Percentiles rank a stretch among this genome's conserved stretches.
These are phyloP conservation scores for Saturnispora zaruensis DNA, from an alignment of 805 yeast genomes.

Conservation along the genomic window DNA sequence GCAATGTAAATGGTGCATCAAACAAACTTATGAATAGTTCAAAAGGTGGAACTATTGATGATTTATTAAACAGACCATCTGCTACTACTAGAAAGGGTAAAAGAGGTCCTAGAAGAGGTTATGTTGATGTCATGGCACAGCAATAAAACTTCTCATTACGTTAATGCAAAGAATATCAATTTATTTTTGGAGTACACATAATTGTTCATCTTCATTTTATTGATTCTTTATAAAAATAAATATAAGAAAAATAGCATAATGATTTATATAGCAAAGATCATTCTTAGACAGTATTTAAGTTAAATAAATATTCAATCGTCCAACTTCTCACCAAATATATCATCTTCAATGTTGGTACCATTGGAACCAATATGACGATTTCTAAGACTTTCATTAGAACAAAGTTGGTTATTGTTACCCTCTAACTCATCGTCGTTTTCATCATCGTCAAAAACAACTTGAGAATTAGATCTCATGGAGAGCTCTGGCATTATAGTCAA, in stretches of 20 bases:
- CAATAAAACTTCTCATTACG: too few species aligned
- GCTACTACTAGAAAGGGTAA: conserved; percentile 32
- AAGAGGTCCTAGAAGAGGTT: conserved; percentile 48
- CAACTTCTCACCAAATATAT: conserved; percentile 11
- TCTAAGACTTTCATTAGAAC: not conserved
- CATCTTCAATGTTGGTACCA: conserved; percentile 7
- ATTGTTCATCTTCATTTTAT: not conserved
- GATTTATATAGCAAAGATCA: not conserved
- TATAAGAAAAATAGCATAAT: not conserved
- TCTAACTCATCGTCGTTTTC: conserved; percentile 8
- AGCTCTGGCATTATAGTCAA: conserved; percentile 21
- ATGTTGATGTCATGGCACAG: conserved; percentile 55
- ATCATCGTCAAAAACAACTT: conserved; percentile 13
- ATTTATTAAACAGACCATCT: conserved; percentile 22
- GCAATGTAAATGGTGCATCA: conserved; percentile 1
- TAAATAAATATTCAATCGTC: conserved; percentile 6
- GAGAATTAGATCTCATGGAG: conserved; percentile 6
- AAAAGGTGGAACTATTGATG: conserved; percentile 25
- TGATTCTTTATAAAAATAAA: not conserved
- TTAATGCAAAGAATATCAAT: too few species aligned
- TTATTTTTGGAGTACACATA: not conserved
- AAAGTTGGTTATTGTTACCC: not conserved
- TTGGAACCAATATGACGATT: not conserved
- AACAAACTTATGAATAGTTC: not conserved
- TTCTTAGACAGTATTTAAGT: not conserved